Percentiles rank a stretch among this genome's conserved stretches.
Conservation (phyloP, 345 rosid species). For the Citrus medica region DNA sequence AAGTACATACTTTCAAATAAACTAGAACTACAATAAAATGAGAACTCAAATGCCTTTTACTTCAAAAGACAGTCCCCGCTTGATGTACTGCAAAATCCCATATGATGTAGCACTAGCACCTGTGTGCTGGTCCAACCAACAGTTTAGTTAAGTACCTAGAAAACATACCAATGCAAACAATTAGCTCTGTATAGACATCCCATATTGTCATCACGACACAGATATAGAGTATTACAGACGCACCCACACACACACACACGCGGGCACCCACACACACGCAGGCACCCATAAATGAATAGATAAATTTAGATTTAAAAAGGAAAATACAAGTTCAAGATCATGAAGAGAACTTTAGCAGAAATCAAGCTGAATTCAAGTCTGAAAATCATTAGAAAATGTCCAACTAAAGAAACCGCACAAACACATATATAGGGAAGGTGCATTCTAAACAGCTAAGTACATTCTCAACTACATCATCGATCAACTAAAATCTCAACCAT, state of each 20-base stretch:
- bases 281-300: background rate
- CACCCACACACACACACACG: background rate
- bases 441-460: too few species aligned
- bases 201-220: background rate
- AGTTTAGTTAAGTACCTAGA: conserved; percentile 17
- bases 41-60: conserved; percentile 5
- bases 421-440: background rate
- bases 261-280: background rate
- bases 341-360: background rate
- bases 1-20: background rate
- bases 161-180: background rate
- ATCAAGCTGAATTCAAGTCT: background rate
- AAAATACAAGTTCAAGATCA: background rate
- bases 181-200: background rate
- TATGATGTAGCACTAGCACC: background rate
- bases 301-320: background rate
- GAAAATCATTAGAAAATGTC: background rate
- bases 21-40: background rate
- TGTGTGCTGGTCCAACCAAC: background rate
- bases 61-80: conserved; percentile 5
- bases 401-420: too few species aligned
- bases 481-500: too few species aligned
- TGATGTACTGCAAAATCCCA: conserved; percentile 4
- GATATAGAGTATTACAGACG: too few species aligned
- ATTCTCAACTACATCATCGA: too few species aligned